Evolutionary conservation across 139 green algal species (phyloP), one percentile per base, ranked within the genome.

Genomic region (Chlorella sp.): DNA sequence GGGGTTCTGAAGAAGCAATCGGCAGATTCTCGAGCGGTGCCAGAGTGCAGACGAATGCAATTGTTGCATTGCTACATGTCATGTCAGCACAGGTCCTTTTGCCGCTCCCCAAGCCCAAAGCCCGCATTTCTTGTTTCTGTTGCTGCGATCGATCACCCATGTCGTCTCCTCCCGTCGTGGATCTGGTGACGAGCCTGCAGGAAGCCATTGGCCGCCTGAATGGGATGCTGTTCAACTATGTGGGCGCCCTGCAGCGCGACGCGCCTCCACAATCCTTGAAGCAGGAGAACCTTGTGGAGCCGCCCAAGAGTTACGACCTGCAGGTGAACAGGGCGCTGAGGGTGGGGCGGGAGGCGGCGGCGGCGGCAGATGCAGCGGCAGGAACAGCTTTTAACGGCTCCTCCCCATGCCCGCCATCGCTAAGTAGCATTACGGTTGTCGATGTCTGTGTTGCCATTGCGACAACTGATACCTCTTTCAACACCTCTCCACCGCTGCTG

Each of bases 161-260:
- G 48, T 57, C 48, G 9, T 57, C 36, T 2, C 83, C 83, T 1
- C 40, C 83, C 24, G 83, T 87, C 36, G 83, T 88, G 21, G 71
- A 64, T 53, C 53, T 68, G 30, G 71, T 64, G 83, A 61, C 85
- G 21, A 36, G 34, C 66, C 86, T 60, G 69, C 37, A 92, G 42
- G 90, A 91, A 40, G 37, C 88, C 34, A 16, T 91, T 7, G 86
- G 24, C 7, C 48, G 64, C 18, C 39, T 92, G 34, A 91, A 88
- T n/a, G 78, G 48, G 32, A 86, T 75, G 39, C 69, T 92, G 15
- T 92, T 89, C 71, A 91, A 88, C 68, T 91, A 81, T 48, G 60
- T 92, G 28, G 90, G 90, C 14, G 86, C 90, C 22, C 60, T 92
- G 64, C 90, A 92, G 42, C 80, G 90, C 2, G 90, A 92, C 71